Evolutionary conservation across 1,284 basidiomycete species (phyloP), one percentile per base, ranked within the genome.

Genomic region (Anthracocystis setariae): DNA sequence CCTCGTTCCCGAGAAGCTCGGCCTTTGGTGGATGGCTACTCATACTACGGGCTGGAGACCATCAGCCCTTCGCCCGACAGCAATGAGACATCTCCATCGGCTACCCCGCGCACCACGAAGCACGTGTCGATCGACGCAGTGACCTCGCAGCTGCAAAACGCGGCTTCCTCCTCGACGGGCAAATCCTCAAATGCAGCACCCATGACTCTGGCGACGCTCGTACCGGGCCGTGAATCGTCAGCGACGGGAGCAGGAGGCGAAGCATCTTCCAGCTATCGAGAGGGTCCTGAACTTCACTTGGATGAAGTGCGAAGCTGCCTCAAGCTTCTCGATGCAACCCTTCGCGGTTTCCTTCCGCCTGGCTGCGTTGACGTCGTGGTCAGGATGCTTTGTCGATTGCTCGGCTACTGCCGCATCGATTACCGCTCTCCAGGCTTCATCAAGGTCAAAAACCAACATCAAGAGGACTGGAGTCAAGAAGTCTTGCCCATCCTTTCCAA

Each of bases 41-140:
- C 78, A 25, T 80, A 78, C 62, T 82, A 79, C 43, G 81, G 78
- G 25, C 57, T 80, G 32, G 78, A 82, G 40, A 60, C 56, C 35
- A 70, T 72, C 44, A 74, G 61, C 38, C 65, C 74, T 3, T 76
- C 67, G 2, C 58, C 70, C 9, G 57, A 40, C 21, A 76, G 72
- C 55, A 48, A 63, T 23, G 58, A 63, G 35, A 68, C 69, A 3
- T 74, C 77, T 0, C 69, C 67, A 0, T 60, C 73, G 8, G 57
- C 65, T 15, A 74, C 77, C 13, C 71, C 72, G 9, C 56, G 60
- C 7, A 60, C 66, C 13, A 43, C 45, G 43, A 59, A 58, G 40
- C 54, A 24, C 8, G 59, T 74, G 4, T 69, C 62, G 20, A 59
- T 66, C 47, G 66, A 74, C 57, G 66, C 68, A 1, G 53, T 71